A percentile compares a stretch with the other conserved stretches of the same genome.
Conservation (phyloP, 306 rosid species). For the Vigna mungo region DNA sequence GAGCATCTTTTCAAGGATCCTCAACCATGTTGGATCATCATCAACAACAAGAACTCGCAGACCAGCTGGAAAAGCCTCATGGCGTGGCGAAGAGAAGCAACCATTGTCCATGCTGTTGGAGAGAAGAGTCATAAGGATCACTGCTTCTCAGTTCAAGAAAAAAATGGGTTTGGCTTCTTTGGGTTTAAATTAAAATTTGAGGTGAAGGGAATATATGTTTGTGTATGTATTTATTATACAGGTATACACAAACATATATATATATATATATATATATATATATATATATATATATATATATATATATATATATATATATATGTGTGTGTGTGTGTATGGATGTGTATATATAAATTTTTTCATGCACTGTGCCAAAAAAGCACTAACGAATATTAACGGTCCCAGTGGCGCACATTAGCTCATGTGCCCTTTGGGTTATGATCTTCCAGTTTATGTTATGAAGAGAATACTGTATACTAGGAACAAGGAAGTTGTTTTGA, state of each 20-base stretch:
- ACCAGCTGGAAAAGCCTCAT: slow-evolving; percentile 81
- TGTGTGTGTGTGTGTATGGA: no score
- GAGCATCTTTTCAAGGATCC: slow-evolving; percentile 88
- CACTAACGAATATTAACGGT: slow-evolving; percentile 62
- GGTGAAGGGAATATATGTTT: slow-evolving; percentile 30
- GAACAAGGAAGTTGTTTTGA: neutral
- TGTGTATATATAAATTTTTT: neutral
- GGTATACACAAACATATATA: neutral
- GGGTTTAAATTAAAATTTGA: slow-evolving; percentile 46
- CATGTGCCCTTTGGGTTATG: slow-evolving; percentile 24
- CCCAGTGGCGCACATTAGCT: slow-evolving; percentile 53
- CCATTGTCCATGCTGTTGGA: slow-evolving; percentile 66
- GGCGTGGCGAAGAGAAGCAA: slow-evolving; percentile 68
- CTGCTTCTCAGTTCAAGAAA: slow-evolving; percentile 31
- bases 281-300: slow-evolving; percentile 7
- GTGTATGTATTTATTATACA: neutral
- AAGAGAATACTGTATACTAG: slow-evolving; percentile 12
- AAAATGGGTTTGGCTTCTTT: slow-evolving; percentile 37
- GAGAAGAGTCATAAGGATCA: slow-evolving; percentile 34
- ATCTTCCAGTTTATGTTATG: slow-evolving; percentile 30
- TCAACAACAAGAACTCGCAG: slow-evolving; percentile 91
- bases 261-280: slow-evolving; percentile 6
- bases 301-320: slow-evolving; percentile 7
- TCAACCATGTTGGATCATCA: slow-evolving; percentile 87
- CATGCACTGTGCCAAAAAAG: slow-evolving; percentile 22